A percentile compares a stretch with the other conserved stretches of the same genome.
Evolutionary conservation across 225 moss, liverwort and hornwort species (phyloP).

Genomic region (Sphagnum contortum): DNA sequence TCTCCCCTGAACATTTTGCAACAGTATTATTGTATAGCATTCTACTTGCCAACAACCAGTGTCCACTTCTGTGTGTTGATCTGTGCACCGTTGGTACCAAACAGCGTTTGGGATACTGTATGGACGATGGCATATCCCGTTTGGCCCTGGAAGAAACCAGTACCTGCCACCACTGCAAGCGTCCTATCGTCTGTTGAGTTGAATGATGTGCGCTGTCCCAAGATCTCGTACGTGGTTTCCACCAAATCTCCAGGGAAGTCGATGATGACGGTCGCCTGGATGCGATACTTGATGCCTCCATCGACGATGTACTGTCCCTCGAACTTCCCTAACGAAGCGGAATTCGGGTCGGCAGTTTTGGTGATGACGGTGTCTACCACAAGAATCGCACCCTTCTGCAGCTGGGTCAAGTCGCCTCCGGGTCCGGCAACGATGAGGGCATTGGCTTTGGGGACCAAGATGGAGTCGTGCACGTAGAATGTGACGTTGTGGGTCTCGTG

Average conservation of each 20-base stretch:
- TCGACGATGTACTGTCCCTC: conserved; percentile 6
- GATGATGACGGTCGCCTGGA: conserved; percentile 6
- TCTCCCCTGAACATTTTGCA: no score
- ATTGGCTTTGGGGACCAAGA: no score
- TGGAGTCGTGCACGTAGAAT: no score
- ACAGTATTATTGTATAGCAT: no score
- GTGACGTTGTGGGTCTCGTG: no score
- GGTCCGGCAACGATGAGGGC: no score
- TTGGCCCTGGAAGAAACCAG: conserved; percentile 4
- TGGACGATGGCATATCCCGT: conserved; percentile 1
- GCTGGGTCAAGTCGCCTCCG: no score
- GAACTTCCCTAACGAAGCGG: conserved; percentile 3
- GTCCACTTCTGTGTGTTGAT: conserved; percentile 7
- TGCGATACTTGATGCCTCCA: conserved; percentile 7
- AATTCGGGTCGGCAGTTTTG: conserved; percentile 4
- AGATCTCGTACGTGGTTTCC: conserved; percentile 7
- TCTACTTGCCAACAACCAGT: conserved; percentile 6
- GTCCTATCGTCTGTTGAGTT: conserved; percentile 4
- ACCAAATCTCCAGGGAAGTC: conserved; percentile 8
- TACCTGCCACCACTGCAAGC: conserved; percentile 9
- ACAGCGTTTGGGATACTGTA: conserved; percentile 5
- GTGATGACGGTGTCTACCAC: conserved; percentile 7
- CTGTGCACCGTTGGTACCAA: conserved; percentile 2
- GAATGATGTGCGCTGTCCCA: conserved; percentile 8
- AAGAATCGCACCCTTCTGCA: not conserved